A percentile compares a stretch with the other conserved stretches of the same genome.
phyloP scores from a whole-genome alignment of 108 stramenopile species.

The Pseudonitzschia pungens region DNA sequence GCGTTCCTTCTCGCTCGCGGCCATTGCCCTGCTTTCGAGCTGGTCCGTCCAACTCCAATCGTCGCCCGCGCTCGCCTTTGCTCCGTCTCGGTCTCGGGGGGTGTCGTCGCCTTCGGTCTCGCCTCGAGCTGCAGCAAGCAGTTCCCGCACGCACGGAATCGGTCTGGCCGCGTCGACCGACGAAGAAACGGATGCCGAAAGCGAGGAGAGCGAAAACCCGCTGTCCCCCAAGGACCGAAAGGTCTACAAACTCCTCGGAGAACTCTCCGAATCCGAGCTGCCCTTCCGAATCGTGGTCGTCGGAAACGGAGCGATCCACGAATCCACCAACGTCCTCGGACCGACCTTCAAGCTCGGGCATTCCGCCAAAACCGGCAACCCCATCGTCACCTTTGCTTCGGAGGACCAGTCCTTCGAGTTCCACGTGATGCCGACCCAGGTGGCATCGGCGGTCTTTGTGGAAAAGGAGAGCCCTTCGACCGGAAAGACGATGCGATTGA shows the following conservation, averaged over 20 bases:
- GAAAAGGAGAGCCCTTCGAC: constrained; percentile 26
- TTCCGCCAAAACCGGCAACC: constrained; percentile 63
- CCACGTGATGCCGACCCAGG: constrained; percentile 59
- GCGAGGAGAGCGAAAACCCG: neutral
- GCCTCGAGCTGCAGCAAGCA: neutral
- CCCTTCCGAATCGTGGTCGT: constrained; percentile 78
- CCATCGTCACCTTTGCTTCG: constrained; percentile 70
- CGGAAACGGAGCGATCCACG: constrained; percentile 83
- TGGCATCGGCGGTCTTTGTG: constrained; percentile 58
- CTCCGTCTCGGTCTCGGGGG: no score
- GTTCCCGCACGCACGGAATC: no score
- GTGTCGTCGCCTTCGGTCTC: neutral
- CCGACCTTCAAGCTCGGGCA: constrained; percentile 49
- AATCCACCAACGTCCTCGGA: constrained; percentile 69
- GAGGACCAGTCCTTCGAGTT: constrained; percentile 80
- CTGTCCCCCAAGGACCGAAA: constrained; percentile 26
- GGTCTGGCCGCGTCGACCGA: neutral
- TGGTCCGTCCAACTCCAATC: no score
- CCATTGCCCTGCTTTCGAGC: no score
- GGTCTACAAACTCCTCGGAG: constrained; percentile 41
- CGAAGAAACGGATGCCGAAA: neutral
- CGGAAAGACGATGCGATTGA: constrained; percentile 46
- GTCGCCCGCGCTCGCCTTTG: no score
- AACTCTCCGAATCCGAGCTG: constrained; percentile 55
- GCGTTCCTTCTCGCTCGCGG: no score